These are phyloP conservation scores for Neospermospora avenae DNA, from an alignment of 2,329 filamentous ascomycete genomes.

Conservation along the genomic window DNA sequence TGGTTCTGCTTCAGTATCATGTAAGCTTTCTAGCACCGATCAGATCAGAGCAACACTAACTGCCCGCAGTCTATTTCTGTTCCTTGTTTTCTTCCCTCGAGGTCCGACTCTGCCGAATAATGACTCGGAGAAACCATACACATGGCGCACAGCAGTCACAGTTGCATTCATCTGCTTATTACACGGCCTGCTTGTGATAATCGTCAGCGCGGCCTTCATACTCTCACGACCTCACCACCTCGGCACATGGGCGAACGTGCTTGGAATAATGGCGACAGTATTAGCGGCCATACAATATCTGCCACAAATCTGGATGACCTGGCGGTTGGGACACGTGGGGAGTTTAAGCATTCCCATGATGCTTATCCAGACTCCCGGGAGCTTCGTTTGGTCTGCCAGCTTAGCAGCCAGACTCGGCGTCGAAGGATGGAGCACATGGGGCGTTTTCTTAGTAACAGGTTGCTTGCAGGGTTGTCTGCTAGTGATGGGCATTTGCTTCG, in stretches of 20 bases:
- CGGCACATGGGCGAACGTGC: slow-evolving; percentile 76
- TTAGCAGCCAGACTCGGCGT: slow-evolving; percentile 74
- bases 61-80: slow-evolving; percentile 74
- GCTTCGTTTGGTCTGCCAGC: slow-evolving; percentile 84
- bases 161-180: slow-evolving; percentile 71
- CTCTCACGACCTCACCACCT: slow-evolving; percentile 61
- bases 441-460: slow-evolving; percentile 84
- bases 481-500: slow-evolving; percentile 75
- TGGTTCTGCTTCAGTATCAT: slow-evolving; percentile 91
- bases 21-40: slow-evolving; percentile 48
- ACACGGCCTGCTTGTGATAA: slow-evolving; percentile 69
- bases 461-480: slow-evolving; percentile 79
- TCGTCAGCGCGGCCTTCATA: slow-evolving; percentile 67
- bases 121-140: slow-evolving; percentile 49
- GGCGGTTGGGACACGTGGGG: slow-evolving; percentile 77
- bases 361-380: slow-evolving; percentile 94
- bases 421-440: slow-evolving; percentile 93
- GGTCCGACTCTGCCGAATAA: slow-evolving; percentile 41
- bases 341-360: slow-evolving; percentile 97
- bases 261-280: slow-evolving; percentile 74
- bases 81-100: slow-evolving; percentile 87
- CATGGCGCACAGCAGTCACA: slow-evolving; percentile 73
- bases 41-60: slow-evolving; percentile 1
- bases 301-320: slow-evolving; percentile 93
- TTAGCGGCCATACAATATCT: slow-evolving; percentile 89